Evolutionary conservation across 352 stramenopile species (phyloP), one percentile per base, ranked within the genome.

Genomic region (Thalassiosira hispida): DNA sequence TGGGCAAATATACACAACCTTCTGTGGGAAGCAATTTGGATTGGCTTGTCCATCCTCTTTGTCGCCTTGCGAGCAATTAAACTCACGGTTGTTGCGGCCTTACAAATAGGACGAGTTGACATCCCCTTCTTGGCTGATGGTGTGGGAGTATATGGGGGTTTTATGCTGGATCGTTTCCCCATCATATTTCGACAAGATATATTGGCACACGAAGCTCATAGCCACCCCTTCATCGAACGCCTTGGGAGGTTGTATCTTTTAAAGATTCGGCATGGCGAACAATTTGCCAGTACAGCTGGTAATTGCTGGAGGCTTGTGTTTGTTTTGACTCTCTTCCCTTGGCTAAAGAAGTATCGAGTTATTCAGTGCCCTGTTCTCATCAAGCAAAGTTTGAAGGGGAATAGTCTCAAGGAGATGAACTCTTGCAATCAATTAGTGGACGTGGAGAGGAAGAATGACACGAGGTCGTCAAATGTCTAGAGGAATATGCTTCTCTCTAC

Each of bases 231-330:
- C 20, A 40, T 81, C 16, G 72, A 81, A 47, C 44, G 38, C 23
- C 60, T 74, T 44, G 72, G 72, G 1, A 27, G 52, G 1, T 76
- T 81, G 42, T 74, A 74, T 20, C 61, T 81, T 62, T 69, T 81
- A 55, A 81, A 81, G 38, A 31, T 81, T 14, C 42, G 63, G 46
- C 52, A 76, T 49, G 63, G 52, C 27, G 63, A 81, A 14, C 63
- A 33, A 16, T 81, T 81, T 70, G 72, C 51, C n/a, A 64, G 47
- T 9, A 25, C 59, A 57, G 62, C 72, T 40, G 55, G 52, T n/a
- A 70, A 52, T 11, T 55, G 51, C 9, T 81, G 72, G 72, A 56
- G 72, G 7, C 60, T 81, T 22, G 27, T 81, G 22, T 81, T 81
- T 70, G 72, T 81, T 1, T 81, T 63, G 59, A 55, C 72, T 23